Base-by-base conservation (phyloP, 768 basidiomycete species). In the Leccinum disarticulatum region DNA sequence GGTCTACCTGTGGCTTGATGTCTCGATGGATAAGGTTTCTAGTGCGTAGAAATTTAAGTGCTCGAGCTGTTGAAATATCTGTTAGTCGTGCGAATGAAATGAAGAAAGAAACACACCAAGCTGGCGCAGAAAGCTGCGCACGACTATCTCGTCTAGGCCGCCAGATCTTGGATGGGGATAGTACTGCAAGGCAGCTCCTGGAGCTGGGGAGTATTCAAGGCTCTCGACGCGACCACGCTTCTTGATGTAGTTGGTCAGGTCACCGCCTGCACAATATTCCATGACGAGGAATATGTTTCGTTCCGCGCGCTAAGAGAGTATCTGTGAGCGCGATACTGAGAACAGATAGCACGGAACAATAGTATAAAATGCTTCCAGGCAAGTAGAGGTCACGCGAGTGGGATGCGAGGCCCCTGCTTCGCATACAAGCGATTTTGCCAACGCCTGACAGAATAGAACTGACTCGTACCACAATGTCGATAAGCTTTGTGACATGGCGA, bases 161-260 rank as follows among this genome's bases (percentile, higher is more conserved):
- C 97, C 97, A 4, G 87, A 86, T 58, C 87, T 79, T 6, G 95
- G 95, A 76, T 98, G 96, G 6, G 91, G 90, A 72, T 93, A 98
- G 69, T 89, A 98, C 62, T 88, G 87, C 22, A 84, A 83, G 47
- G 89, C 80, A 15, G 85, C 83, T 28, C 86, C 87, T 6, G 87
- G 82, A 14, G 79, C 76, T 4, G 94, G 90, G 0, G 83, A 72
- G 59, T 92, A 96, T 71, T 95, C 90, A 13, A 98, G 81, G 3
- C 89, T 88, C 51, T 96, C 90, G 49, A 98, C 88, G 17, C 89
- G 85, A 15, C 96, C 97, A n/a, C 95, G 87, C 70, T 93, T 94
- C 87, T 94, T 95, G 81, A 98, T 96, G 69, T 98, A 98, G 66
- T 93, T 87, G 0, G 94, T 93, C 52, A 99, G 85, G 75, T 99